A percentile compares a stretch with the other conserved stretches of the same genome.
Conservation (phyloP, 805 yeast genomes). For the Soucietia sequanensis region DNA sequence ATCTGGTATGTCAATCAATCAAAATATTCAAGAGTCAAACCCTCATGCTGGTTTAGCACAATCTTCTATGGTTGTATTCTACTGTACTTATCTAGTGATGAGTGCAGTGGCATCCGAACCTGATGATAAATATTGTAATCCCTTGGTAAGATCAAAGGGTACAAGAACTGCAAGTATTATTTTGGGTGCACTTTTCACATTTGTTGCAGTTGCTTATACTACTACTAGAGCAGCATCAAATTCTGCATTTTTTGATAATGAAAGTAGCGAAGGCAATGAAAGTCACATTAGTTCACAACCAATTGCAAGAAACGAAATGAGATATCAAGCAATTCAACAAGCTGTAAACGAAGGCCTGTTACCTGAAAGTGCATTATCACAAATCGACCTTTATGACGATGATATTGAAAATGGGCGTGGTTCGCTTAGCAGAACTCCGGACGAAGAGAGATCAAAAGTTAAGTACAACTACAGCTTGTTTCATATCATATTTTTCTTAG, state of each 20-base stretch:
- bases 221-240: slow-evolving; percentile 93
- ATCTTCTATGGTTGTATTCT: slow-evolving; percentile 90
- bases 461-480: slow-evolving; percentile 84
- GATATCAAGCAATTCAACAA: slow-evolving; percentile 83
- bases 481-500: slow-evolving; percentile 88
- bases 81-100: slow-evolving; percentile 87
- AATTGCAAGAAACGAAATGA: slow-evolving; percentile 57
- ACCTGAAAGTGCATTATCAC: slow-evolving; percentile 87
- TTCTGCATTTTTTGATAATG: slow-evolving; percentile 42
- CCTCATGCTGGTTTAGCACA: slow-evolving; percentile 97
- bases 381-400: slow-evolving; percentile 58
- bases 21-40: slow-evolving; percentile 84
- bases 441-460: slow-evolving; percentile 61
- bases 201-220: slow-evolving; percentile 93
- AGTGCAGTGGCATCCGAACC: slow-evolving; percentile 97
- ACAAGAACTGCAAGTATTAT: slow-evolving; percentile 87
- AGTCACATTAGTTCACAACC: slow-evolving; percentile 49
- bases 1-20: slow-evolving; percentile 72
- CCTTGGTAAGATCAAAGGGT: slow-evolving; percentile 83
- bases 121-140: slow-evolving; percentile 90
- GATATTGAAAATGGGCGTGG: slow-evolving; percentile 38
- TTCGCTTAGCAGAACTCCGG: slow-evolving; percentile 25
- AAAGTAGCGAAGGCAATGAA: slow-evolving; percentile 36
- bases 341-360: slow-evolving; percentile 96
- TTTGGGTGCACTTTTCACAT: slow-evolving; percentile 89